Conservation (phyloP, 2,329 filamentous ascomycete genomes). For the Aspergillus hiratsukae region DNA sequence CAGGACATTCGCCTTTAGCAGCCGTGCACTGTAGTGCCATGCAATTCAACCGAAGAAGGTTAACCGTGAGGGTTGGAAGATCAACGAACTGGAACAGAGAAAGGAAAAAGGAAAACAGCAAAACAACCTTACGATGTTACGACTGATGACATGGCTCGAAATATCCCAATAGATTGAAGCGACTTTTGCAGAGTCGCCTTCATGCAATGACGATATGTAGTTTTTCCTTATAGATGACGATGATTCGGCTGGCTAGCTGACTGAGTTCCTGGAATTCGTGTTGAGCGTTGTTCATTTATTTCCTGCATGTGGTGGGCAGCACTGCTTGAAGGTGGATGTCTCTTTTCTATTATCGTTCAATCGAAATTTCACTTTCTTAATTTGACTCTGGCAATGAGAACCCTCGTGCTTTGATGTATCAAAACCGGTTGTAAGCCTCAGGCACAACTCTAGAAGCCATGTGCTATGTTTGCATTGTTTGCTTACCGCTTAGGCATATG, state of each 20-base stretch:
- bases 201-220: not conserved
- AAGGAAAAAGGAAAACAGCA: not conserved
- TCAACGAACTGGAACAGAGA: not conserved
- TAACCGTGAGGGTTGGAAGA: not conserved
- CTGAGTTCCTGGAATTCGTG: not conserved
- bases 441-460: slow-evolving; percentile 13
- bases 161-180: slow-evolving; percentile 19
- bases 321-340: not conserved
- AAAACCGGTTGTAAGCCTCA: not conserved
- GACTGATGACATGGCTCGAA: slow-evolving; percentile 24
- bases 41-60: not conserved
- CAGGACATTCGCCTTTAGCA: slow-evolving; percentile 23
- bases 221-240: not conserved
- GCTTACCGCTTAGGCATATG: slow-evolving; percentile 8
- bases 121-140: slow-evolving; percentile 18
- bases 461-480: not conserved
- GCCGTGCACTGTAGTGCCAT: slow-evolving; percentile 6
- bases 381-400: not conserved
- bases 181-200: not conserved
- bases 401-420: not conserved
- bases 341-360: not conserved
- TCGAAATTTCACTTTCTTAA: not conserved
- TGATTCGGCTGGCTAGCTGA: not conserved
- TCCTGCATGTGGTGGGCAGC: not conserved
- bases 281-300: not conserved